phyloP scores from a whole-genome alignment of 2,329 filamentous ascomycete genomes.

The Aphanocladium album region DNA sequence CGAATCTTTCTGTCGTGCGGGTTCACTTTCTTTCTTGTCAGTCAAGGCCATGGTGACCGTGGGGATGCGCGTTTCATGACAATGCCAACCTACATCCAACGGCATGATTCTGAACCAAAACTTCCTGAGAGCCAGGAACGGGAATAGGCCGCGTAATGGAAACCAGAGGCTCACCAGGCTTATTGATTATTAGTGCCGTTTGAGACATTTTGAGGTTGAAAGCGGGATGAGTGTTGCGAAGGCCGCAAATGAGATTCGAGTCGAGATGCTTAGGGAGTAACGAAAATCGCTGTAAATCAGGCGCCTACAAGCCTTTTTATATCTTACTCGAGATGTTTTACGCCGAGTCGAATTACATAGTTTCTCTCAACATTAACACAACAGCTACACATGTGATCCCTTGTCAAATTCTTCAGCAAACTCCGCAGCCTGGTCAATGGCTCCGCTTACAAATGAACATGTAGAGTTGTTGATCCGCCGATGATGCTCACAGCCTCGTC shows the following conservation, averaged over 20 bases:
- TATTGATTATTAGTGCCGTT: not conserved
- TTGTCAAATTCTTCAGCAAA: not conserved
- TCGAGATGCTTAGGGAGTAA: not conserved
- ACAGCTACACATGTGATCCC: not conserved
- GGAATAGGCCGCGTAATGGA: not conserved
- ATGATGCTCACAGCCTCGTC: not conserved
- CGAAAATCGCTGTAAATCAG: too few relatives aligned
- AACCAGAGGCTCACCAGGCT: not conserved
- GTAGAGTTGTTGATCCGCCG: not conserved
- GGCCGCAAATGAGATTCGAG: too few relatives aligned
- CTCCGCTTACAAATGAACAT: not conserved
- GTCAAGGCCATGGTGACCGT: not conserved
- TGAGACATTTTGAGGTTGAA: not conserved
- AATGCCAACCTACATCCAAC: not conserved
- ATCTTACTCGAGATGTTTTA: not conserved
- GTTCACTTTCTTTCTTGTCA: not conserved
- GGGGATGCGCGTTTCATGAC: not conserved
- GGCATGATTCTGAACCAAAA: not conserved
- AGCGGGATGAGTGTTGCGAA: not conserved
- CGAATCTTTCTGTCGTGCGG: not conserved
- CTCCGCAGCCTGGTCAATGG: not conserved
- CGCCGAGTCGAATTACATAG: not conserved
- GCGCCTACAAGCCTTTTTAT: not conserved
- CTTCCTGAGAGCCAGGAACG: not conserved
- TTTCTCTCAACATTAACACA: not conserved